Base-by-base conservation (phyloP, 2,329 filamentous ascomycete genomes). In the Scorias spongiosa region DNA sequence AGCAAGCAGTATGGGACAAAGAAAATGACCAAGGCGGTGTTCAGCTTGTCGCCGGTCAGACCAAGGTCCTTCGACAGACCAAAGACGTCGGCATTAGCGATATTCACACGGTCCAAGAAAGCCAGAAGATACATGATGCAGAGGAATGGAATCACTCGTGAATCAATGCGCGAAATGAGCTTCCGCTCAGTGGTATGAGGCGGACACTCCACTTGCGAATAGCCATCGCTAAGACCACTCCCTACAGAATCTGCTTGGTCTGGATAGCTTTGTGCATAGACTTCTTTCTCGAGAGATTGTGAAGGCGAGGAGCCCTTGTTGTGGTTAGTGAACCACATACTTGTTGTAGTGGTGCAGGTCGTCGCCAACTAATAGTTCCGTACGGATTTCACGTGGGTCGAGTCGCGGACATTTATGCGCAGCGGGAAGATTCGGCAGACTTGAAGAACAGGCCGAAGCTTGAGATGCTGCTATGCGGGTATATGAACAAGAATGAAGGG, bases 1-100 rank as follows among this genome's bases (percentile, higher is more conserved):
- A 14, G 18, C 20, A 40, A 18, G 18, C 14, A 17, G 38, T 40
- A 42, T 39, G 57, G 55, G 6, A 73, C 67, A 55, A 72, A 74
- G 60, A 74, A 74, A 48, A 73, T 70, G 48, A 72, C 68, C 5
- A 74, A 57, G 1, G 70, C 69, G 2, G 57, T 65, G 46, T 73
- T 74, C 54, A 69, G 71, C 45, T 68, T 57, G 48, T 68, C 61
- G 34, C 59, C 58, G 4, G 51, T 48, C 1, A 75, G 60, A 5
- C 63, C 46, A 4, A 74, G 58, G 17, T 74, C 69, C 20, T 57
- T 55, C 1, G 64, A 65, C 10, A 74, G 58, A 10, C 69, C 67
- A 44, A 69, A 69, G 17, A 71, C 65, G 46, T 72, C 69, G 5
- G 71, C 71, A 48, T 74, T 74, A 29, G 65, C 59, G 41, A 74